Conservation (phyloP, 2,329 filamentous ascomycete genomes). For the Fusarium lyarnte region DNA sequence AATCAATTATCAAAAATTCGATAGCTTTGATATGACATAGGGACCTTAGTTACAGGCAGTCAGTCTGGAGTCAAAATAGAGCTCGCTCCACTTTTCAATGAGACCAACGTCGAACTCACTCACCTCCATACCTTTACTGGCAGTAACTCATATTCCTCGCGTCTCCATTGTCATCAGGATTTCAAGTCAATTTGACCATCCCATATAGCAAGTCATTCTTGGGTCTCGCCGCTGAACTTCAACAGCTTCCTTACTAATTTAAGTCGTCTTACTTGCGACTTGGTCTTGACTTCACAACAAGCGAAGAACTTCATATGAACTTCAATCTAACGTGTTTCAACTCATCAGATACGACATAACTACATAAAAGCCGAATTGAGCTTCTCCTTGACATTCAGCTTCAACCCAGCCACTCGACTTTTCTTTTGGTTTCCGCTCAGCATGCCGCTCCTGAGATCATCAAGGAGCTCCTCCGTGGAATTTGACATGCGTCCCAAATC, state of each 20-base stretch:
- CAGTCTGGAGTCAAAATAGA: background rate
- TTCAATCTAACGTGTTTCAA: conserved; percentile 52
- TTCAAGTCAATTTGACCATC: background rate
- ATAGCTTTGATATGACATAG: background rate
- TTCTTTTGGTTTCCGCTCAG: conserved; percentile 49
- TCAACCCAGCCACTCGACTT: conserved; percentile 49
- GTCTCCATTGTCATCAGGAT: background rate
- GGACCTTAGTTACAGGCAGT: no score
- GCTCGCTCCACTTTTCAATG: background rate
- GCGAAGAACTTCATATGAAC: conserved; percentile 19
- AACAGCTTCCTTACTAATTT: background rate
- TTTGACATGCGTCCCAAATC: conserved; percentile 44
- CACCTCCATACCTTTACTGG: background rate
- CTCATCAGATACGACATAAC: conserved; percentile 55
- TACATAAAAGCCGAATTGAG: conserved; percentile 54
- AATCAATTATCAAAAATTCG: background rate
- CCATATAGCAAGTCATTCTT: background rate
- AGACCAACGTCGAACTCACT: background rate
- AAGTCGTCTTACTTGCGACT: background rate
- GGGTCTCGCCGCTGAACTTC: background rate
- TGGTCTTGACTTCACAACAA: background rate
- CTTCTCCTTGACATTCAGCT: conserved; percentile 51
- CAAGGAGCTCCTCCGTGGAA: conserved; percentile 41
- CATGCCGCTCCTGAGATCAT: conserved; percentile 42
- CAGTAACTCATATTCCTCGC: background rate